Evolutionary conservation across 306 rosid genomes (phyloP), one percentile per base, ranked within the genome.

Genomic region (Psophocarpus tetragonolobus): DNA sequence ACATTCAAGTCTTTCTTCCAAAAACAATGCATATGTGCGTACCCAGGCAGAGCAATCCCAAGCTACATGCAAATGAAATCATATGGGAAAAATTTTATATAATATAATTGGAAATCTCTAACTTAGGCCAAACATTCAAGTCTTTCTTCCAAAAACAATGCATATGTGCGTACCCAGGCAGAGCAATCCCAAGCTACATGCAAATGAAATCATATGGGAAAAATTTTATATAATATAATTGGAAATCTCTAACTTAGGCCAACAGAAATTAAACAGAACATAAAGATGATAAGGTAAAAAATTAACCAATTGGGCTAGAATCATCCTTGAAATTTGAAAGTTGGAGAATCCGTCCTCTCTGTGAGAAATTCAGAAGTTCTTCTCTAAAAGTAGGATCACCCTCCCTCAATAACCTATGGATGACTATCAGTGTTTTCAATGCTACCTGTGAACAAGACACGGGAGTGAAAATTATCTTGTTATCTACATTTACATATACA

Each of bases 41-140:
- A 96, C 98, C 99, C 99, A 96, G 10, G 91, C 98, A 82, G 99
- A 92, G 92, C 99, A 96, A 86, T 96, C 99, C 99, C 99, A 96
- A 66, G 98, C 99, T 96, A 86, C 68, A 71, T 74, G 51, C 47
- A 70, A 61, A 78, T 14, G 38, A 77, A 66, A 64, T 15, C 53
- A 81, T 70, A 63, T 11, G 30, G 54, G 60, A 54, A 58, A 45
- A 75, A 69, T 61, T 80, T 45, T 66, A 64, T 6, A 15, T 8
- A 32, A 24, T 30, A 35, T n/a, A 65, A 5, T 24, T 68, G 32
- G 20, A 73, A 80, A 68, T 77, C 71, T 38, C 50, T 64, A 75
- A 45, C 67, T 57, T 68, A 57, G 72, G 61, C 50, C 73, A 91
- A 96, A 82, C 99, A 92, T 88, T 92, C 99, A 33, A 96, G 98